These are phyloP conservation scores for Populus hybrid DNA, from an alignment of 441 rosid species.

Conservation along the genomic window DNA sequence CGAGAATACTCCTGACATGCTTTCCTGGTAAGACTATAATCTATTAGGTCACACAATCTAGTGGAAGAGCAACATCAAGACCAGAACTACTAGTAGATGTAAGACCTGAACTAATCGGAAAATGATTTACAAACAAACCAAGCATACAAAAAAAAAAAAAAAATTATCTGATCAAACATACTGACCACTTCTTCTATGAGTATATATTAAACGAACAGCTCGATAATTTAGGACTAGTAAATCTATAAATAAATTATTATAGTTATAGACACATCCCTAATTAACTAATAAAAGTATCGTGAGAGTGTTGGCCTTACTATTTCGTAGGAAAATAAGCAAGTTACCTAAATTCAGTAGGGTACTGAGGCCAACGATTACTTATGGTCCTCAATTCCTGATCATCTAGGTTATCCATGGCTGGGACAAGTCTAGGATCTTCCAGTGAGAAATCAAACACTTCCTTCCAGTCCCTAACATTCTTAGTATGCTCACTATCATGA, in stretches of 20 bases:
- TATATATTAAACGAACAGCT: no score
- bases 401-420: constrained; percentile 40
- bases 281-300: neutral
- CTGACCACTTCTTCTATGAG: neutral
- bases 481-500: constrained; percentile 60
- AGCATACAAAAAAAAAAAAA: neutral
- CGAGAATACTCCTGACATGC: constrained; percentile 42
- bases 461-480: constrained; percentile 63
- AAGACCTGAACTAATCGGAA: neutral
- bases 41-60: neutral
- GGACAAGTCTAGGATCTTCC: constrained; percentile 52
- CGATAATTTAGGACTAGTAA: no score
- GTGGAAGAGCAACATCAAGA: no score
- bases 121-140: no score
- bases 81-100: no score
- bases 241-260: no score
- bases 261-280: no score
- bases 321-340: no score
- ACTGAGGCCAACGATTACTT: constrained; percentile 65
- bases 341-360: constrained; percentile 49
- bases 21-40: constrained; percentile 28
- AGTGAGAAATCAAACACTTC: constrained; percentile 63
- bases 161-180: no score
- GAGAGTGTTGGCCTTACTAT: neutral
- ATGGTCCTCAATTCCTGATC: constrained; percentile 41